These are phyloP conservation scores for Stropharia rugosoannulata DNA, from an alignment of 768 basidiomycete genomes.

Conservation along the genomic window DNA sequence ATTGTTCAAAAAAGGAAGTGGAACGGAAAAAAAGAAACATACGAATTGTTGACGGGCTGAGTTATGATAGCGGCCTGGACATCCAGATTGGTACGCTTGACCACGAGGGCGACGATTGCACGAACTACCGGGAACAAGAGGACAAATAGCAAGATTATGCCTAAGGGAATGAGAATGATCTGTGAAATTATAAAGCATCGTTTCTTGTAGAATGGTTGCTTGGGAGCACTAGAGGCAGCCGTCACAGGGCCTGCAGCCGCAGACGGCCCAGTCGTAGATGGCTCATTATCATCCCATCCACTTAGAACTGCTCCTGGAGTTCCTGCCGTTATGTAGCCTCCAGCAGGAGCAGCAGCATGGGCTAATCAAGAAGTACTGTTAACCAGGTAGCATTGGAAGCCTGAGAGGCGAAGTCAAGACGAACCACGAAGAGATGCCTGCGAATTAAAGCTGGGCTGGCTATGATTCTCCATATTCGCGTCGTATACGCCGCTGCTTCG, in stretches of 20 bases:
- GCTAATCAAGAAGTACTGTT: conserved; percentile 18
- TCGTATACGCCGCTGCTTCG: conserved; percentile 36
- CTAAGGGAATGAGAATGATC: conserved; percentile 47
- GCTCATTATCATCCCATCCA: conserved; percentile 17
- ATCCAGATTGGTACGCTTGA: conserved; percentile 54
- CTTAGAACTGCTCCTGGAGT: conserved; percentile 16
- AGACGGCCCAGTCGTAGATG: not conserved
- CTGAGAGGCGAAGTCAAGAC: not conserved
- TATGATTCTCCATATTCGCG: conserved; percentile 20
- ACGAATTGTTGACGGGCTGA: conserved; percentile 58
- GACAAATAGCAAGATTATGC: conserved; percentile 65
- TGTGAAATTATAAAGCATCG: conserved; percentile 63
- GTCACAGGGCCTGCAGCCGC: not conserved
- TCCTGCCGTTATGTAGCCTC: conserved; percentile 13
- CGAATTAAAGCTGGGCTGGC: conserved; percentile 30
- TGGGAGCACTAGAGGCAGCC: conserved; percentile 12
- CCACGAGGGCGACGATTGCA: conserved; percentile 64
- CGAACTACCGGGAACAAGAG: conserved; percentile 66
- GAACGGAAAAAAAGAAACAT: conserved; percentile 20
- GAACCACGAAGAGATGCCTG: conserved; percentile 34
- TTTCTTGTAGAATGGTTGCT: conserved; percentile 55
- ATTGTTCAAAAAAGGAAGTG: not conserved
- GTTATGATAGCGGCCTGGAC: conserved; percentile 52
- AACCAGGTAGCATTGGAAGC: not conserved
- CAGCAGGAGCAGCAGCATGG: conserved; percentile 33